phyloP scores from a whole-genome alignment of 371 early-diverging fungal species.

The Nematocida ironsii region DNA sequence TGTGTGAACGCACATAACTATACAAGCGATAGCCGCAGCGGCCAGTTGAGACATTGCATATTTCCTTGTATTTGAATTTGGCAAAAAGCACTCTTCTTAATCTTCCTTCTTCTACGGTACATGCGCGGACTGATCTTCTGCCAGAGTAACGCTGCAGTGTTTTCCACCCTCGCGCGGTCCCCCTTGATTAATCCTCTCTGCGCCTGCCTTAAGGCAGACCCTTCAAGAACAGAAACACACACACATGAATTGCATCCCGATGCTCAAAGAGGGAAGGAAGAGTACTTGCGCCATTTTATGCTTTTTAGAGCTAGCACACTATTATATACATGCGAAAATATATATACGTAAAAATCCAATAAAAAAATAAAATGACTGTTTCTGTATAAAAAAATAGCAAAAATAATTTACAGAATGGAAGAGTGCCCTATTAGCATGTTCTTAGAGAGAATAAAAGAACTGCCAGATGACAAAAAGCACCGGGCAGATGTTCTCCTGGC shows the following conservation, averaged over 20 bases:
- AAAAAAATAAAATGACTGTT: conserved; percentile 21
- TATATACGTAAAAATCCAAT: conserved; percentile 33
- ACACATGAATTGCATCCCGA: conserved; percentile 44
- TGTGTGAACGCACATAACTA: no score
- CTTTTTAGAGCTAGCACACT: conserved; percentile 45
- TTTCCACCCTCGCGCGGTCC: conserved; percentile 61
- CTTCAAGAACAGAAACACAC: conserved; percentile 52
- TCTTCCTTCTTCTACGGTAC: conserved; percentile 38
- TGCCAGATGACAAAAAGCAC: background rate
- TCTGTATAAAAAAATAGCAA: background rate
- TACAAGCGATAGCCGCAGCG: no score
- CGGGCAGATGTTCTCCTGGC: conserved; percentile 24
- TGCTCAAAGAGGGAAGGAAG: conserved; percentile 33
- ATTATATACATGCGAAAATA: conserved; percentile 23
- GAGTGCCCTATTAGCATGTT: conserved; percentile 21
- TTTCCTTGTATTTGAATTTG: no score
- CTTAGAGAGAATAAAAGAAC: conserved; percentile 14
- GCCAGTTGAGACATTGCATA: no score
- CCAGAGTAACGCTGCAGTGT: conserved; percentile 62
- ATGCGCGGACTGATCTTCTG: conserved; percentile 51
- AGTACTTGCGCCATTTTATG: conserved; percentile 44
- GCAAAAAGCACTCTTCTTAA: conserved; percentile 11
- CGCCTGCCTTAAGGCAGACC: conserved; percentile 40
- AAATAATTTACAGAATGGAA: conserved; percentile 28
- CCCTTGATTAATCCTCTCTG: conserved; percentile 49